phyloP scores from a whole-genome alignment of 305 asterid species.

The Fraxinus ornus region DNA sequence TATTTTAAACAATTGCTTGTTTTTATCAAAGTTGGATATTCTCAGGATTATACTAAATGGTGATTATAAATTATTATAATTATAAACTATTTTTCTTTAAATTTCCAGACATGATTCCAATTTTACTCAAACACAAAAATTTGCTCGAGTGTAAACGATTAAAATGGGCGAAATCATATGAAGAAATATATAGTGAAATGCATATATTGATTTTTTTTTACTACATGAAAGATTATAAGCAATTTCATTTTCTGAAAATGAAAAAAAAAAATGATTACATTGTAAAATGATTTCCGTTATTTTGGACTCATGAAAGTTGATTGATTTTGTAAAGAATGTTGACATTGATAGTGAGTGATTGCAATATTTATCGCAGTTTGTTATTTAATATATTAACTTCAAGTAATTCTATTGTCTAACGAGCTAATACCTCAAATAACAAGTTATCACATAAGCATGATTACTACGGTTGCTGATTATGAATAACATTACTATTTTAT shows the following conservation, averaged over 20 bases:
- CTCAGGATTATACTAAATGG: not conserved
- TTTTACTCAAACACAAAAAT: not conserved
- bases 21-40: not conserved
- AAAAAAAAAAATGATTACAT: not conserved
- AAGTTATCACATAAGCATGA: not conserved
- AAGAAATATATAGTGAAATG: not conserved
- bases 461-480: not conserved
- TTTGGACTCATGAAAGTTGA: not conserved
- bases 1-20: no score
- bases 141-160: not conserved
- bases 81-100: not conserved
- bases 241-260: not conserved
- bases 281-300: no score
- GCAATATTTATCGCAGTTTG: not conserved
- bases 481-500: not conserved
- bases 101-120: not conserved
- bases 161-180: not conserved
- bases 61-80: no score
- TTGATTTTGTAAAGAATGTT: not conserved
- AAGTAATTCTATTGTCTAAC: no score
- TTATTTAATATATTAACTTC: no score
- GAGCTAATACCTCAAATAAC: not conserved
- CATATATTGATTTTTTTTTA: no score
- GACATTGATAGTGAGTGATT: no score
- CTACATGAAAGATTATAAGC: not conserved